A percentile compares a stretch with the other conserved stretches of the same genome.
phyloP scores from a whole-genome alignment of 2,329 filamentous ascomycete genomes.

The Epichloe festucae region DNA sequence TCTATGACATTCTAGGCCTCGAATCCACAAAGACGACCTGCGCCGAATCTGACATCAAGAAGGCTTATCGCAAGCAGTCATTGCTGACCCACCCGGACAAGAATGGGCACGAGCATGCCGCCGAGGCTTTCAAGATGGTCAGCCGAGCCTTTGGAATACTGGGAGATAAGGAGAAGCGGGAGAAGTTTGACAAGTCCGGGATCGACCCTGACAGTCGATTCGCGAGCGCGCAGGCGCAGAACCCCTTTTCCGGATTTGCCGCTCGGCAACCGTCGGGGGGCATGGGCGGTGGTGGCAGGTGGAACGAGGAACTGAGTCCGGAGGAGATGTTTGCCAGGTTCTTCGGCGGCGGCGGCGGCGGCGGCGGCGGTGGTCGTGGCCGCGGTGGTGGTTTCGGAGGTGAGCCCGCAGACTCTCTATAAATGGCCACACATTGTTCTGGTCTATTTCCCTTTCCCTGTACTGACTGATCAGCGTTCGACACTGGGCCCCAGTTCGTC shows the following conservation, averaged over 20 bases:
- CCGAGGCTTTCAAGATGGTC: slow-evolving; percentile 98
- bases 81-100: slow-evolving; percentile 96
- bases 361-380: slow-evolving; percentile 32
- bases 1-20: slow-evolving; percentile 86
- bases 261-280: slow-evolving; percentile 29
- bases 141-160: slow-evolving; percentile 85
- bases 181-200: slow-evolving; percentile 77
- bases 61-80: slow-evolving; percentile 90
- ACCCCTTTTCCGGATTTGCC: slow-evolving; percentile 50
- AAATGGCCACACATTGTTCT: neutral
- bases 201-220: slow-evolving; percentile 88
- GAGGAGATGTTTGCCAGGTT: slow-evolving; percentile 97
- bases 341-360: slow-evolving; percentile 70
- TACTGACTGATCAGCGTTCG: slow-evolving; percentile 41
- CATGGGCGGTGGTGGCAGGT: slow-evolving; percentile 46
- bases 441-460: neutral
- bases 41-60: slow-evolving; percentile 82
- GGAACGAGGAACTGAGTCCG: slow-evolving; percentile 84
- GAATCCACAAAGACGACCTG: slow-evolving; percentile 49
- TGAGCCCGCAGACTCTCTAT: slow-evolving; percentile 12
- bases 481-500: slow-evolving; percentile 75
- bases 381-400: slow-evolving; percentile 49
- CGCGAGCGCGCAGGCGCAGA: slow-evolving; percentile 45
- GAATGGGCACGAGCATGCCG: slow-evolving; percentile 88
- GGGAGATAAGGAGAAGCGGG: slow-evolving; percentile 77